Evolutionary conservation across 139 green algal genomes (phyloP).

Genomic region (Tetradesmus obliquus): DNA sequence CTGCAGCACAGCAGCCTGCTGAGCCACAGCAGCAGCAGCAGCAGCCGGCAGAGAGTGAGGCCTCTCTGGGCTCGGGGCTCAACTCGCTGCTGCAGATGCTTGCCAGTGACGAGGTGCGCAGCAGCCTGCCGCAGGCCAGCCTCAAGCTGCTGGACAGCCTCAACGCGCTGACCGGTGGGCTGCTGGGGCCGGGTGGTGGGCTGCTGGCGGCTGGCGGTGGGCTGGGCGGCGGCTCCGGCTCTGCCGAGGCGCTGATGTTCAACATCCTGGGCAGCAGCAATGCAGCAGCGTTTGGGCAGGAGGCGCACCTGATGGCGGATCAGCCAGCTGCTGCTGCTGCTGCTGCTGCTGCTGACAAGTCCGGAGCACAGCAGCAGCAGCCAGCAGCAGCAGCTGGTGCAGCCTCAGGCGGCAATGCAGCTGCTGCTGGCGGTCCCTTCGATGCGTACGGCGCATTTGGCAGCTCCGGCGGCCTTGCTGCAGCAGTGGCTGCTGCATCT

Average conservation of each 20-base stretch:
- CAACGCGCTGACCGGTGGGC: background rate
- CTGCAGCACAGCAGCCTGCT: background rate
- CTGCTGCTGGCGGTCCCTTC: background rate
- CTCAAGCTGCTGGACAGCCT: constrained; percentile 8
- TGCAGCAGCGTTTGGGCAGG: constrained; percentile 4
- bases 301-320: background rate
- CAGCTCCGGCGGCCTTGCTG: background rate
- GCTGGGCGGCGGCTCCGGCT: background rate
- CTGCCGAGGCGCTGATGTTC: background rate
- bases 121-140: background rate
- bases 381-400: background rate
- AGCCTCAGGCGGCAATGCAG: background rate
- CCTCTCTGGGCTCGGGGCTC: background rate
- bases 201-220: background rate
- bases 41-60: background rate
- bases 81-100: background rate
- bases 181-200: background rate
- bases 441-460: constrained; percentile 4
- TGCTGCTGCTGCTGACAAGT: background rate
- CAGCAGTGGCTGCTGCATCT: background rate
- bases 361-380: background rate
- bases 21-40: background rate
- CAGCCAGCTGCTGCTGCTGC: background rate
- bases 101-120: background rate
- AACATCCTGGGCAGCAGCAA: constrained; percentile 9